Evolutionary conservation across 2,329 filamentous ascomycete genomes (phyloP), one percentile per base, ranked within the genome.

Genomic region (Ophiocordyceps camponoti-saundersi): DNA sequence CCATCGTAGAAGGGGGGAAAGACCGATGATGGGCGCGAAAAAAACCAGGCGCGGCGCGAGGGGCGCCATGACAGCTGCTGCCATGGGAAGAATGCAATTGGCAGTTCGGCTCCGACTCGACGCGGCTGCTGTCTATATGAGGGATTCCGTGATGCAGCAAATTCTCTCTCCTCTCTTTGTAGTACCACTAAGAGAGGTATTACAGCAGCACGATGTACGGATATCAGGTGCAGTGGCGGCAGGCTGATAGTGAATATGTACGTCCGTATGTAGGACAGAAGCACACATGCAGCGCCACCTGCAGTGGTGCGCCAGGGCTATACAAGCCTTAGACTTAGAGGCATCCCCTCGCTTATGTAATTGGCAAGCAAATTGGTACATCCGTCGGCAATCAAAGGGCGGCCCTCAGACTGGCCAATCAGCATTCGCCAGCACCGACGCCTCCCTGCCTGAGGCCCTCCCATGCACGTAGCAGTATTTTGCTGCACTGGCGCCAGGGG

Each of bases 1-100:
- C 23, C 23, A 26, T 26, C 23, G 70, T 49, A 79, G 63, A 55
- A 73, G 64, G 46, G 32, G 32, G 32, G 16, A 13, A 16, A 10
- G 10, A 13, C 13, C 6, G 32, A 15, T 36, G 49, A 65, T 59
- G 46, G 65, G 58, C 44, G 61, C 61, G 48, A 66, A 57, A 43
- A 67, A 59, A 44, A 70, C 65, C 44, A 78, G 61, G 50, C 72
- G 68, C 45, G 79, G 76, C 48, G 83, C 63, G 52, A 83, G 70
- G 44, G 72, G 65, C 21, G 70, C 51, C 42, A 58, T 55, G 47
- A 57, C 46, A 46, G 62, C 62, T 44, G 71, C 62, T 44, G 71
- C 70, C 72, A 76, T 75, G 44, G 47, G 46, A 34, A 6, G 36
- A 15, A 41, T 32, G 6, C 45, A 10, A 23, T 18, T 12, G 22